Percentiles rank a stretch among this genome's conserved stretches.
phyloP scores from a whole-genome alignment of 2,329 filamentous ascomycete genomes.

The Penicillium corylophilum region DNA sequence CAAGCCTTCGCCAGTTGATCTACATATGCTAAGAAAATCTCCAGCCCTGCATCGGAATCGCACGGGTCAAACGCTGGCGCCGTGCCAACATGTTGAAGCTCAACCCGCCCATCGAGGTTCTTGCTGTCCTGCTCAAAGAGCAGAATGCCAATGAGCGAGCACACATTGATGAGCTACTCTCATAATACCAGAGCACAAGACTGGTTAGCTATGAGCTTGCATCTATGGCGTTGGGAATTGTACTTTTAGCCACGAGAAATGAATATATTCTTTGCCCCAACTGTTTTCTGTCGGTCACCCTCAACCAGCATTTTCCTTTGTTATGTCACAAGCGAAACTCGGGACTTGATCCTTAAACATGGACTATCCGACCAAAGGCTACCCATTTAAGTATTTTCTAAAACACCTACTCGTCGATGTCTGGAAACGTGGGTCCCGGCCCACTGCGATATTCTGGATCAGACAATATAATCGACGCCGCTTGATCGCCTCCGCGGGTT shows the following conservation, averaged over 20 bases:
- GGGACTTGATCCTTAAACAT: too few relatives aligned
- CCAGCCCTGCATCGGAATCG: conserved; percentile 84
- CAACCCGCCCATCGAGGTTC: conserved; percentile 84
- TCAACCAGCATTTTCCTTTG: too few relatives aligned
- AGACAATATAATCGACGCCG: too few relatives aligned
- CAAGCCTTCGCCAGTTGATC: background rate
- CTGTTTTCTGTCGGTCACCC: background rate
- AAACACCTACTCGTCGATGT: too few relatives aligned
- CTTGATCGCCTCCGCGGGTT: too few relatives aligned
- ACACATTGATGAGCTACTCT: conserved; percentile 54
- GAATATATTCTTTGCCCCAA: background rate
- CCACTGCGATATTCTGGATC: too few relatives aligned
- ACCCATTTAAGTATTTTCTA: too few relatives aligned
- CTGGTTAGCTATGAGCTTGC: background rate
- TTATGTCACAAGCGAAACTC: too few relatives aligned
- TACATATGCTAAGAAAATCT: conserved; percentile 5
- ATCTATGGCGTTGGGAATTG: conserved; percentile 11
- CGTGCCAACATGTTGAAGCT: conserved; percentile 79
- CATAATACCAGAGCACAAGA: conserved; percentile 18
- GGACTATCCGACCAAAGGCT: too few relatives aligned
- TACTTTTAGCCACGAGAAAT: conserved; percentile 3
- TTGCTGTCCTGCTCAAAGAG: conserved; percentile 75
- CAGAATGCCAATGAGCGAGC: conserved; percentile 59
- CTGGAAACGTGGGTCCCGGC: too few relatives aligned
- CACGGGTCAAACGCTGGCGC: conserved; percentile 80